Evolutionary conservation across 2,329 filamentous ascomycete genomes (phyloP).

Genomic region (Pseudocercospora musae): DNA sequence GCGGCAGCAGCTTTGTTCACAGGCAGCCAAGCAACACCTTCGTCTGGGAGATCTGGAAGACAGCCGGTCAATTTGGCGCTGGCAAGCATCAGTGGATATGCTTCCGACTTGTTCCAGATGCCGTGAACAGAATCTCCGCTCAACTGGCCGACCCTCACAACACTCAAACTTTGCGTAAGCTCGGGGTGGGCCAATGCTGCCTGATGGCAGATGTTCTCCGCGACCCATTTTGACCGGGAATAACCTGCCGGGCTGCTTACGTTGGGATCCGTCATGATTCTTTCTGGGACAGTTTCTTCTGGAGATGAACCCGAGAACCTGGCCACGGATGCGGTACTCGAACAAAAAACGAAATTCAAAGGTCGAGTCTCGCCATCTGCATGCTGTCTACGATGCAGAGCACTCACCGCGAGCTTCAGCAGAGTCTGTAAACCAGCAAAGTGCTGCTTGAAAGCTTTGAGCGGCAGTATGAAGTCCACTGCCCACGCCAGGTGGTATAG

Average conservation of each 20-base stretch:
- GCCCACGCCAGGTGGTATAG: slow-evolving; percentile 64
- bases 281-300: slow-evolving; percentile 41
- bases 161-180: slow-evolving; percentile 39
- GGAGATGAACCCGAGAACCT: neutral
- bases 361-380: neutral
- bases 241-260: slow-evolving; percentile 49
- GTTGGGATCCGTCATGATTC: slow-evolving; percentile 43
- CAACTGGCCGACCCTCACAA: slow-evolving; percentile 49
- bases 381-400: neutral
- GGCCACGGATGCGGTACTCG: slow-evolving; percentile 44
- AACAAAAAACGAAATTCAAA: slow-evolving; percentile 49
- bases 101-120: slow-evolving; percentile 50
- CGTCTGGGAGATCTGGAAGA: slow-evolving; percentile 41
- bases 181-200: slow-evolving; percentile 32
- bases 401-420: slow-evolving; percentile 33
- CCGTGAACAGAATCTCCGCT: slow-evolving; percentile 44
- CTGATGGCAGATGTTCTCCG: slow-evolving; percentile 51
- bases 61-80: slow-evolving; percentile 39
- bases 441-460: slow-evolving; percentile 54
- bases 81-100: slow-evolving; percentile 49
- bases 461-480: slow-evolving; percentile 60
- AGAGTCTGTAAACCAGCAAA: slow-evolving; percentile 51
- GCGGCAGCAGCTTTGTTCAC: slow-evolving; percentile 46
- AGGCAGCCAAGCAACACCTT: slow-evolving; percentile 46
- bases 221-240: slow-evolving; percentile 57